Evolutionary conservation across 192 early-diverging fungal species (phyloP).

Genomic region (Coemansia asiatica): DNA sequence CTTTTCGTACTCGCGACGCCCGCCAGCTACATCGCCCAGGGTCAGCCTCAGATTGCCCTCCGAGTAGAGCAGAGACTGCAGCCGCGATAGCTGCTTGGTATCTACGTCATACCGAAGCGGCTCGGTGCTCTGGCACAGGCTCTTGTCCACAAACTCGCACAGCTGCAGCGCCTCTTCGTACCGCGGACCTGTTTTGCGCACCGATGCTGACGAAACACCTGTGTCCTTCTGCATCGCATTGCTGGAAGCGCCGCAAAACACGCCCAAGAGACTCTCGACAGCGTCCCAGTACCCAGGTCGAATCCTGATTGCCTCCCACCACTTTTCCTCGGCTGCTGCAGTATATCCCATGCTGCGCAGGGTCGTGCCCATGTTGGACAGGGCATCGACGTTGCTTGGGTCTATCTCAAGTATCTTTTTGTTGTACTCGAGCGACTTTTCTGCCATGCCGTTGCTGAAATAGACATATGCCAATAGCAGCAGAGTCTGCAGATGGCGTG

Average conservation of each 20-base stretch:
- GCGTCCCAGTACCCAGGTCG: constrained; percentile 93
- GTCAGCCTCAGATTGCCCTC: constrained; percentile 84
- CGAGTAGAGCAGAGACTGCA: constrained; percentile 82
- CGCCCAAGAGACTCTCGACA: constrained; percentile 81
- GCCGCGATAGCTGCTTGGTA: constrained; percentile 65
- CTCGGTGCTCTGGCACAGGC: constrained; percentile 44
- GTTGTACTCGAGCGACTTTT: constrained; percentile 79
- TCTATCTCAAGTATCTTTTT: constrained; percentile 77
- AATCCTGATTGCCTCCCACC: constrained; percentile 78
- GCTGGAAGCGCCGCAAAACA: constrained; percentile 59
- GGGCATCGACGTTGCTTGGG: constrained; percentile 85
- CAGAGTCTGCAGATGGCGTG: constrained; percentile 76
- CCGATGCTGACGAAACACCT: background rate
- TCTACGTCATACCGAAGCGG: constrained; percentile 51
- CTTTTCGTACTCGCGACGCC: constrained; percentile 81
- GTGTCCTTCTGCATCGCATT: background rate
- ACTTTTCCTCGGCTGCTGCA: constrained; percentile 77
- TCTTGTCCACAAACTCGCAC: constrained; percentile 75
- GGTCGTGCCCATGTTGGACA: constrained; percentile 89
- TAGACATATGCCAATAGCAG: constrained; percentile 85
- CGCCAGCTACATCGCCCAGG: constrained; percentile 67
- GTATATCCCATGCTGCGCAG: constrained; percentile 74
- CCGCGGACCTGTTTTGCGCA: constrained; percentile 47
- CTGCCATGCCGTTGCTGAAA: constrained; percentile 72
- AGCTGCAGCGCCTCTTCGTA: constrained; percentile 79